These are phyloP conservation scores for Aspergillus sparsus DNA, from an alignment of 495 filamentous ascomycete genomes.

Conservation along the genomic window DNA sequence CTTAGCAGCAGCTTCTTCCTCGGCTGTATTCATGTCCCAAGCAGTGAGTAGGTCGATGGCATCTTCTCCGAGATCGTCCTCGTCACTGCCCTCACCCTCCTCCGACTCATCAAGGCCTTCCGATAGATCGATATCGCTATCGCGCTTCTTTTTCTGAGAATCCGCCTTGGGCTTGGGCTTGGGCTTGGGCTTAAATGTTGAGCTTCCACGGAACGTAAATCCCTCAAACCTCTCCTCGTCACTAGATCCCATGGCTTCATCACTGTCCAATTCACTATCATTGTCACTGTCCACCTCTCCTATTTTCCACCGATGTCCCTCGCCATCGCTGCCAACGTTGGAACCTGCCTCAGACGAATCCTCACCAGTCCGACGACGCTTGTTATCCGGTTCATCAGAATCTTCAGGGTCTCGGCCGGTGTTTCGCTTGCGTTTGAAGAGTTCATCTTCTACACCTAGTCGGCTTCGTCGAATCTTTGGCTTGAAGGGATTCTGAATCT, in stretches of 20 bases:
- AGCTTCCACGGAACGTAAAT: conserved; percentile 71
- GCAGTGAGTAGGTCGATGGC: conserved; percentile 82
- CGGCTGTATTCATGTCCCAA: conserved; percentile 69
- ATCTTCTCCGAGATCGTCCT: conserved; percentile 75
- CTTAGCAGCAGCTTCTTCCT: conserved; percentile 44
- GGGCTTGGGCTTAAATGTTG: conserved; percentile 50
- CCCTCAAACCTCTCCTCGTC: conserved; percentile 81
- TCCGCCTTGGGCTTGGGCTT: conserved; percentile 41
- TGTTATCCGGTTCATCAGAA: conserved; percentile 50
- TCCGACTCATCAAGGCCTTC: conserved; percentile 58
- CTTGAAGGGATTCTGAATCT: conserved; percentile 55
- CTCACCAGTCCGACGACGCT: conserved; percentile 42
- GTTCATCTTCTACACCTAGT: conserved; percentile 58
- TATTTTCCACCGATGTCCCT: conserved; percentile 85
- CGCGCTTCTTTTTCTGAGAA: conserved; percentile 29
- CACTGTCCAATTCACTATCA: conserved; percentile 84
- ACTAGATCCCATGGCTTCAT: conserved; percentile 89
- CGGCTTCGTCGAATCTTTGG: conserved; percentile 56
- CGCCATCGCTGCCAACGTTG: conserved; percentile 73
- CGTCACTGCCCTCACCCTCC: conserved; percentile 47
- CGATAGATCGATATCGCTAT: conserved; percentile 52
- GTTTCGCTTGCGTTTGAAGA: conserved; percentile 47
- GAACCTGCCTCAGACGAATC: conserved; percentile 43
- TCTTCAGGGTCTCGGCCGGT: conserved; percentile 45
- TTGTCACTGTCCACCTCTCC: conserved; percentile 74